A percentile compares a stretch with the other conserved stretches of the same genome.
These are phyloP conservation scores for Podosphaera xanthii DNA, from an alignment of 2,329 filamentous ascomycete species.

Conservation along the genomic window DNA sequence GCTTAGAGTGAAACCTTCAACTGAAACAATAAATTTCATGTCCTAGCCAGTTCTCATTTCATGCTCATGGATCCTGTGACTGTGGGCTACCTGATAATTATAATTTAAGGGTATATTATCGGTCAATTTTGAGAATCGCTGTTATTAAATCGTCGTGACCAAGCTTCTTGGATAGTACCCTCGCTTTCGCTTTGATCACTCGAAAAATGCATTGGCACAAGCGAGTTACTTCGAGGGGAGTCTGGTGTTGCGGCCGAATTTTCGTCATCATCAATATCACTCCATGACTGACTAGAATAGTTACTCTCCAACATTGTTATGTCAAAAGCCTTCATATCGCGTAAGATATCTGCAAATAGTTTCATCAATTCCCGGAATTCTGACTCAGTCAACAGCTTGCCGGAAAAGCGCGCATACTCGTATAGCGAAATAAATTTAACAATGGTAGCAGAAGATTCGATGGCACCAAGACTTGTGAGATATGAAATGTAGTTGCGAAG, in stretches of 20 bases:
- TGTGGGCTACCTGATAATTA: too few species aligned
- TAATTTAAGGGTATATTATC: neutral
- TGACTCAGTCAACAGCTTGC: constrained; percentile 38
- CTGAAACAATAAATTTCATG: too few species aligned
- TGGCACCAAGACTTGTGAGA: constrained; percentile 42
- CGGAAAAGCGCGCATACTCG: constrained; percentile 68
- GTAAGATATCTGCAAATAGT: constrained; percentile 59
- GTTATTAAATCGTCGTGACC: constrained; percentile 4
- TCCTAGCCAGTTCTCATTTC: too few species aligned
- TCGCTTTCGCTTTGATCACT: constrained; percentile 11
- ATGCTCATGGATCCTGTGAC: too few species aligned
- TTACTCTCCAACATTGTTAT: constrained; percentile 9
- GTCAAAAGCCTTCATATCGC: constrained; percentile 38
- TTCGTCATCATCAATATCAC: constrained; percentile 13
- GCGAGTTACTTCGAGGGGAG: constrained; percentile 12
- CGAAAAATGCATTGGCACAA: constrained; percentile 8
- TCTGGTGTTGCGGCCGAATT: constrained; percentile 8
- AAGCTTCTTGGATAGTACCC: constrained; percentile 14
- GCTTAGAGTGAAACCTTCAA: too few species aligned
- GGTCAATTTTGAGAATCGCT: neutral
- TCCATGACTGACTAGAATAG: constrained; percentile 8
- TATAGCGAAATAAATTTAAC: constrained; percentile 48
- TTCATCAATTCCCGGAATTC: constrained; percentile 65
- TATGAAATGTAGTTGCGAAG: constrained; percentile 59
- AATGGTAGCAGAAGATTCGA: constrained; percentile 28